phyloP scores from a whole-genome alignment of 75 land plant species.

The Picea glauca region DNA sequence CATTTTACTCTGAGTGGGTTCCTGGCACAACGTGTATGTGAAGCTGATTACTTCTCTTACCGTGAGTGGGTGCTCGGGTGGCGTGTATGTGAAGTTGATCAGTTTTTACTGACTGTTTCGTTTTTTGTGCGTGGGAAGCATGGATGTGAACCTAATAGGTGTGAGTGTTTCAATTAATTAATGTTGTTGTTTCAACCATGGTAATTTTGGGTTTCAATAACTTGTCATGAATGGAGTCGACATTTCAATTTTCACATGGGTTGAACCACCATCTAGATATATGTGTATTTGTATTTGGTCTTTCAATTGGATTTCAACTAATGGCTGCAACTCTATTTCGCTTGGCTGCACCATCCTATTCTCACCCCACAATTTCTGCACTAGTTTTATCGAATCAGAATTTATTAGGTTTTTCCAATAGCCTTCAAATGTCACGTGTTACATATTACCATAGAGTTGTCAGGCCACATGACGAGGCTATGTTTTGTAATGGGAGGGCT shows the following conservation, averaged over 20 bases:
- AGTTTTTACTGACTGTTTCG: too few relatives aligned
- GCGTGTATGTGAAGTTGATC: too few relatives aligned
- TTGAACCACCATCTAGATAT: not conserved
- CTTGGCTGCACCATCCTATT: not conserved
- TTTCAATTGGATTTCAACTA: not conserved
- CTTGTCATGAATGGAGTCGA: too few relatives aligned
- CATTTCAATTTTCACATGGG: not conserved
- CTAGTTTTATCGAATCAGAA: not conserved
- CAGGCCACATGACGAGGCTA: not conserved
- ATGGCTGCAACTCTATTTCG: not conserved
- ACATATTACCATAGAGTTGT: not conserved
- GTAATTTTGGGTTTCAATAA: too few relatives aligned
- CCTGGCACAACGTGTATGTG: too few relatives aligned
- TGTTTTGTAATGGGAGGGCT: not conserved
- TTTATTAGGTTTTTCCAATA: not conserved
- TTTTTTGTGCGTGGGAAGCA: too few relatives aligned
- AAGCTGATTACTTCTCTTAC: too few relatives aligned
- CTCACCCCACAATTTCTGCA: not conserved
- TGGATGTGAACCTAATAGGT: too few relatives aligned
- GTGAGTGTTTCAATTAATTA: too few relatives aligned
- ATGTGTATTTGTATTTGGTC: not conserved
- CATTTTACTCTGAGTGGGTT: too few relatives aligned
- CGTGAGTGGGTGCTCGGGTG: too few relatives aligned
- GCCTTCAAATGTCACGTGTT: not conserved
- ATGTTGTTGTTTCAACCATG: too few relatives aligned